Evolutionary conservation across 208 protist genomes (phyloP), one percentile per base, ranked within the genome.

Genomic region (Acanthamoeba pearcei): DNA sequence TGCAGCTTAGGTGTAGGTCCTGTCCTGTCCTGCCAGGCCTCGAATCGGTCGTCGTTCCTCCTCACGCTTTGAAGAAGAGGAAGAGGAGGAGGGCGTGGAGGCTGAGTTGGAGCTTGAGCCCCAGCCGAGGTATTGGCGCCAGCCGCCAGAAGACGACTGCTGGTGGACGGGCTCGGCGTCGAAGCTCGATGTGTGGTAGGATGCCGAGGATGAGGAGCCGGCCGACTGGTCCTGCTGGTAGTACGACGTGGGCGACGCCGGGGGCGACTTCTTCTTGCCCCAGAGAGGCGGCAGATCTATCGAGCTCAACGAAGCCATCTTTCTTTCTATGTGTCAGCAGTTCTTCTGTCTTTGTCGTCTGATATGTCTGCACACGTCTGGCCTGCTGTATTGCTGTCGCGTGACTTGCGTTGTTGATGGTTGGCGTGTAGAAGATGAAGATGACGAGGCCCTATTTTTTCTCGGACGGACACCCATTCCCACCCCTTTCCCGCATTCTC

Each of bases 91-190:
- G 3, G 72, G 51, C 5, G 57, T 66, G 17, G 64, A n/a, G n/a
- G 64, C 29, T 9, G 64, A 8, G 64, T 35, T 72, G 35, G 70
- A 78, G 27, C 62, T 68, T 15, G 35, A 51, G 42, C 72, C 38
- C 72, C 72, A 82, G 15, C 72, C 72, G 22, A 82, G 42, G 72
- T 82, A 82, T 9, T 51, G 72, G 2, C 72, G 72, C 72, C 72
- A 82, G 13, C 72, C 72, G 72, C 42, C 42, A 2, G 72, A 49
- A 5, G 24, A 13, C 12, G 46, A 49, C 46, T 49, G 46, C 10
- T 49, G 46, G 46, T 17, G 42, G 15, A 27, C 15, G 12, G 72
- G 42, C 72, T 66, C 60, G 57, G 29, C 38, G 72, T 82, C 72
- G 32, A 82, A 82, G 72, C 38, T 53, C 22, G 72, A 82, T 12